Conservation (phyloP, 805 yeast genomes). For the Saturnispora dispora region DNA sequence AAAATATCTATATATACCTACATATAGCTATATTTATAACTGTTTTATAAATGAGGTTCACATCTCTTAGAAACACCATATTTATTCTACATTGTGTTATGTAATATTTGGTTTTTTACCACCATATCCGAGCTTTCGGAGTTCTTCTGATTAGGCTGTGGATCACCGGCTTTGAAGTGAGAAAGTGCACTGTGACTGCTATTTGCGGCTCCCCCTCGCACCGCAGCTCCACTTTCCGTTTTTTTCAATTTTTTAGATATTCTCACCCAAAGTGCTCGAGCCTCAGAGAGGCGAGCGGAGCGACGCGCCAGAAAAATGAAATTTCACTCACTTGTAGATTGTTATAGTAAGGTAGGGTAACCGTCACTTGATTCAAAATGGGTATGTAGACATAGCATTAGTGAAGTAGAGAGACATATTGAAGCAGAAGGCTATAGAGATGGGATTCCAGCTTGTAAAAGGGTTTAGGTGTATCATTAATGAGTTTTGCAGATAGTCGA, state of each 20-base stretch:
- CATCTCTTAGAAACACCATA: not conserved
- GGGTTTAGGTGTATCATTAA: not conserved
- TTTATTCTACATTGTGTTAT: not conserved
- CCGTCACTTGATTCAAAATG: constrained; percentile 3
- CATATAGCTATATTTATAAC: not conserved
- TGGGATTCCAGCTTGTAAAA: not conserved
- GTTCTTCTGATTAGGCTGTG: not conserved
- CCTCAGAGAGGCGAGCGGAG: not conserved
- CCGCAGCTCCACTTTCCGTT: not conserved
- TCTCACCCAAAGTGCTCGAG: not conserved
- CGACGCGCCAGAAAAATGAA: not conserved
- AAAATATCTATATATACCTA: not conserved
- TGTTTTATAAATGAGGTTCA: not conserved
- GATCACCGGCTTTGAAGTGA: not conserved
- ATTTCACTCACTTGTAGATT: not conserved
- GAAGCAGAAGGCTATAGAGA: not conserved
- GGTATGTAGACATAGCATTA: not conserved
- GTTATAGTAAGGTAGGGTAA: not conserved
- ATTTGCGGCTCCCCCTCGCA: not conserved
- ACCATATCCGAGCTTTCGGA: not conserved
- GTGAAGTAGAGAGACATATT: not conserved
- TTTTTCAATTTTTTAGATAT: too few relatives aligned
- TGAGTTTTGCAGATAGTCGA: not conserved
- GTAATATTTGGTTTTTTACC: not conserved
- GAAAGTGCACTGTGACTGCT: not conserved